Percentiles rank a stretch among this genome's conserved stretches.
Conservation (phyloP, 306 rosid species). For the Gynostemma pentaphyllum region DNA sequence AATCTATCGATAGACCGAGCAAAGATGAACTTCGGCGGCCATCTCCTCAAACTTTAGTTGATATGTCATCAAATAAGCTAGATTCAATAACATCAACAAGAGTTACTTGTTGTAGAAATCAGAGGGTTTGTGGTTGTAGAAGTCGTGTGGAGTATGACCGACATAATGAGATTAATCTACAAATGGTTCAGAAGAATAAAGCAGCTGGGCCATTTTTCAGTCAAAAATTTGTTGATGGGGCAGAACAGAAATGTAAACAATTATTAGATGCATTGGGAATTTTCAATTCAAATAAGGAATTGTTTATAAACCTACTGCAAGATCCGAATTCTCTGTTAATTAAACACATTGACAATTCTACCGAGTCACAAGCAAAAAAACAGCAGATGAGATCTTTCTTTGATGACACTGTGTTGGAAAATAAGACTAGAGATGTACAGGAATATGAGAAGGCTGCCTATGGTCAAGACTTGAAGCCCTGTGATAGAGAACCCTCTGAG, state of each 20-base stretch:
- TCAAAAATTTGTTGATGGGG: conserved; percentile 34
- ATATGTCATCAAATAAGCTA: conserved; percentile 15
- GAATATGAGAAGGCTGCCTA: conserved; percentile 21
- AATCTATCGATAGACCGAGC: conserved; percentile 14
- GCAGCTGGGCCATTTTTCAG: conserved; percentile 32
- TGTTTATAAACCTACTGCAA: conserved; percentile 50
- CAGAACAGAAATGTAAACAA: conserved; percentile 38
- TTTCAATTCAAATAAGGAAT: conserved; percentile 59
- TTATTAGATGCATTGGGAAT: conserved; percentile 53
- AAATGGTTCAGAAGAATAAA: conserved; percentile 21
- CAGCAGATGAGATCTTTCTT: conserved; percentile 14
- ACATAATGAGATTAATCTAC: conserved; percentile 14
- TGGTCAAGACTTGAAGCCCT: conserved; percentile 6
- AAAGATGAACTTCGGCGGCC: conserved; percentile 10
- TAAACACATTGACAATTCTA: conserved; percentile 39
- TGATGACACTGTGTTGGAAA: conserved; percentile 15
- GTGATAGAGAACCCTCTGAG: conserved; percentile 14
- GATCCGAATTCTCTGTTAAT: conserved; percentile 63
- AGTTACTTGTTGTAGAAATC: conserved; percentile 18
- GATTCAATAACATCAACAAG: conserved; percentile 15
- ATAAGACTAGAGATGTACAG: conserved; percentile 17
- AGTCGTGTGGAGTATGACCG: conserved; percentile 24
- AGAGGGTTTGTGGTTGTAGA: conserved; percentile 36
- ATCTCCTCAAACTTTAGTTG: conserved; percentile 12
- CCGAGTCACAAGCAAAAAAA: conserved; percentile 30